phyloP scores from a whole-genome alignment of 2,329 filamentous ascomycete species.

The Sporothrix mexicana region DNA sequence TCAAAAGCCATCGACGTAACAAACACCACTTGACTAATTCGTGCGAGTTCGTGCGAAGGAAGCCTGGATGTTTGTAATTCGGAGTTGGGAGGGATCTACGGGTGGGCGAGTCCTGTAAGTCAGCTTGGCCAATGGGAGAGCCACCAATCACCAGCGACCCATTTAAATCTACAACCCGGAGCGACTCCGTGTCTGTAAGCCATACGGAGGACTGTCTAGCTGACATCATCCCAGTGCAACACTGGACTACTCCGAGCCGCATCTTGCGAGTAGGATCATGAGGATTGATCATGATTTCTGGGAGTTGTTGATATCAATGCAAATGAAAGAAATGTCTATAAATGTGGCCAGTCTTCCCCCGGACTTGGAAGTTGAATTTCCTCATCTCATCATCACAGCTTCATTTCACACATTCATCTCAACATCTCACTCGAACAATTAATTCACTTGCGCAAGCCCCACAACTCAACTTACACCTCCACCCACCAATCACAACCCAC shows the following conservation, averaged over 20 bases:
- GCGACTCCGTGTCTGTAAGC: not conserved
- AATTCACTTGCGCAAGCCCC: not conserved
- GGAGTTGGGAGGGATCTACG: not conserved
- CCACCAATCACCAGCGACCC: not conserved
- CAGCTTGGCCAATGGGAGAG: not conserved
- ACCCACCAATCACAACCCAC: not conserved
- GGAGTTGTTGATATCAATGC: not conserved
- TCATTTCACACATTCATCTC: not conserved
- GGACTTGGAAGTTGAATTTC: not conserved
- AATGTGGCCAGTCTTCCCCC: not conserved
- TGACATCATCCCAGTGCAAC: not conserved
- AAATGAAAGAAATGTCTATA: not conserved
- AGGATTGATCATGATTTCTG: not conserved
- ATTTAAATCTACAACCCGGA: not conserved
- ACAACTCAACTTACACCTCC: not conserved
- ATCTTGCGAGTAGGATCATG: slow-evolving; percentile 1
- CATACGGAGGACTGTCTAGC: not conserved
- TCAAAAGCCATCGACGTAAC: no score
- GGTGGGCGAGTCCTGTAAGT: not conserved
- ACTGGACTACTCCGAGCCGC: not conserved
- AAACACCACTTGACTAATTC: no score
- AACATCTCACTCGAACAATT: slow-evolving; percentile 5
- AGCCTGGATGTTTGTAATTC: not conserved
- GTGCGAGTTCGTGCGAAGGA: no score
- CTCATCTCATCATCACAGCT: slow-evolving; percentile 19